These are phyloP conservation scores for Pisolithus thermaeus DNA, from an alignment of 1,284 basidiomycete species.

Conservation along the genomic window DNA sequence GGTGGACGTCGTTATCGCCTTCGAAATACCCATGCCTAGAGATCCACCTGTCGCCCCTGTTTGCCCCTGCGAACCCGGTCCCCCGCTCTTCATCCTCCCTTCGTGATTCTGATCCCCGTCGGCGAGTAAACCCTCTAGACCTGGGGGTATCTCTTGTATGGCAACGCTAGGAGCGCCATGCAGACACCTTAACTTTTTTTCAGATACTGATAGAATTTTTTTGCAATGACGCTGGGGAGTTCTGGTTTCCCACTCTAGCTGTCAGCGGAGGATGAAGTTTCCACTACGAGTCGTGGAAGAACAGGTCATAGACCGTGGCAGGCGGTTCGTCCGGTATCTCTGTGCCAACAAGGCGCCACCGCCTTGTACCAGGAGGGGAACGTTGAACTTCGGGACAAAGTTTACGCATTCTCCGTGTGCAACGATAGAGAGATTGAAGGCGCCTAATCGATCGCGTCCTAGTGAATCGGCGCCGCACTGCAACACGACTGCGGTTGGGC, in stretches of 20 bases:
- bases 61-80: conserved; percentile 54
- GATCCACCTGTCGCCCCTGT: conserved; percentile 43
- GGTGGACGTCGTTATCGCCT: conserved; percentile 63
- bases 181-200: conserved; percentile 84
- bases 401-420: conserved; percentile 98
- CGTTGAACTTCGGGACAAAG: conserved; percentile 88
- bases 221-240: conserved; percentile 78
- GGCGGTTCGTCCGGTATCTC: conserved; percentile 85
- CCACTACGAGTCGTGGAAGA: conserved; percentile 88
- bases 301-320: conserved; percentile 85
- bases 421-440: conserved; percentile 97
- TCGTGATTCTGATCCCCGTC: conserved; percentile 70
- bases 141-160: conserved; percentile 95
- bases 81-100: conserved; percentile 66
- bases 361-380: conserved; percentile 87
- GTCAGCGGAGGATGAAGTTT: conserved; percentile 91
- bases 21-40: conserved; percentile 68
- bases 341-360: conserved; percentile 90
- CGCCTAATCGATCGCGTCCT: conserved; percentile 90
- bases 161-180: conserved; percentile 94
- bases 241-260: conserved; percentile 89
- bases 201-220: conserved; percentile 81
- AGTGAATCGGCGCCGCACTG: conserved; percentile 98
- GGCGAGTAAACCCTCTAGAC: conserved; percentile 74
- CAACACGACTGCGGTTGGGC: conserved; percentile 87